phyloP scores from a whole-genome alignment of 2,329 filamentous ascomycete species.

The Thelonectria olida region DNA sequence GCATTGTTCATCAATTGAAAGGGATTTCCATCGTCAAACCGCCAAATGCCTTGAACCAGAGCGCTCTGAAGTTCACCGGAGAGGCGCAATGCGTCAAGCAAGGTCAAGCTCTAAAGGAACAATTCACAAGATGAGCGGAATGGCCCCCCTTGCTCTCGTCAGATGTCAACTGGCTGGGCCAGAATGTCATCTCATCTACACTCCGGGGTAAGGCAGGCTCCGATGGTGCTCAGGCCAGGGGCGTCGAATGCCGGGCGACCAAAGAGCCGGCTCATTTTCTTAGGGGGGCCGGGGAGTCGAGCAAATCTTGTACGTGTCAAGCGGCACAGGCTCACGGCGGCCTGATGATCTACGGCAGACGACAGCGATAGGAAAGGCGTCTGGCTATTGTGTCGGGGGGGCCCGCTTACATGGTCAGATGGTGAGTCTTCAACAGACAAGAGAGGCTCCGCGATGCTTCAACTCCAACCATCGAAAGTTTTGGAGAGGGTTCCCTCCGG shows the following conservation, averaged over 20 bases:
- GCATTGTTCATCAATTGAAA: too few species aligned
- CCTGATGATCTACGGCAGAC: slow-evolving; percentile 13
- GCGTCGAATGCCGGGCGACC: background rate
- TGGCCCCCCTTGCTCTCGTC: background rate
- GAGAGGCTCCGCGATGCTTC: background rate
- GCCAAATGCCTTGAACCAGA: too few species aligned
- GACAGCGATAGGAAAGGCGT: background rate
- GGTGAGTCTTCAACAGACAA: slow-evolving; percentile 11
- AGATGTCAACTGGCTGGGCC: background rate
- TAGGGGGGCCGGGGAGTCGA: slow-evolving; percentile 3
- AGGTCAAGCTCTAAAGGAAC: too few species aligned
- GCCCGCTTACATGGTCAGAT: slow-evolving; percentile 19
- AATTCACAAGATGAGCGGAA: background rate
- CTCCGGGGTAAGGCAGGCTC: background rate
- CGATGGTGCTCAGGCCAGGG: background rate
- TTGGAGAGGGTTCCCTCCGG: slow-evolving; percentile 2
- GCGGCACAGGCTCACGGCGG: background rate
- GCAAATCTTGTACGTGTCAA: slow-evolving; percentile 5
- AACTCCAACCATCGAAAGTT: background rate
- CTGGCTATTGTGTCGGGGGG: slow-evolving; percentile 16
- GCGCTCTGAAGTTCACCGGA: too few species aligned
- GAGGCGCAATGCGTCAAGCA: too few species aligned
- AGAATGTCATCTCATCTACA: background rate
- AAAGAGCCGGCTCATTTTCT: slow-evolving; percentile 11
- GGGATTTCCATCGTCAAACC: too few species aligned